Evolutionary conservation across 768 basidiomycete species (phyloP), one percentile per base, ranked within the genome.

Genomic region (Tricholoma matsutake): DNA sequence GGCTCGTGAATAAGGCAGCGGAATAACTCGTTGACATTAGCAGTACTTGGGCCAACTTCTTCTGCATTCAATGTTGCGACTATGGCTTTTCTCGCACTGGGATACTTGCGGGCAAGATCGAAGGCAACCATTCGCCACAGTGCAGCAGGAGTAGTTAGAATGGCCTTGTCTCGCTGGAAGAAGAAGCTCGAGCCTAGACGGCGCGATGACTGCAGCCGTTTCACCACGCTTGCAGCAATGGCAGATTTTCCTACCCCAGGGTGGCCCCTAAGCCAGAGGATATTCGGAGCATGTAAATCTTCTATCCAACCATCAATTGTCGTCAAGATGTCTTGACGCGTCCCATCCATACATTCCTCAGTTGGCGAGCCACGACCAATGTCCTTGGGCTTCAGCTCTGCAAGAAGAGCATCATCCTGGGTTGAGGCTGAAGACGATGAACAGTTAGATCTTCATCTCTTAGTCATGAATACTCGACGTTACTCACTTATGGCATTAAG

Each of bases 191-290:
- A 64, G 5, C 64, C 59, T 10, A 67, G 58, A 1, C 59, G 61
- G 25, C 45, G 32, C 4, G 14, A 53, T 6, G n/a, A 22, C 3
- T 54, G 54, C 9, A 67, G 47, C n/a, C 53, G 39, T 18, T 13
- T 51, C 10, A 59, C 59, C 28, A 66, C 56, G 6, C 58, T 63
- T 3, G 63, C 57, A 3, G 66, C 66, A 14, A 69, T 61, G n/a
- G 68, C 54, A 20, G 69, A 70, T 28, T 71, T 71, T 11, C 70
- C 70, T 1, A 62, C 65, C 16, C 69, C 69, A 6, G 69, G 69
- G 57, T 56, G 59, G 3, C 70, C 70, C 3, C 56, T 45, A 22
- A 71, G 49, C 68, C 67, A 68, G 11, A 68, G 60, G 13, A 71
- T 64, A 51, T 69, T 71, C 3, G 29, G 41, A 22, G 61, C 62